Base-by-base conservation (phyloP, 371 early-diverging fungal species). In the Caulochytrium protostelioides region DNA sequence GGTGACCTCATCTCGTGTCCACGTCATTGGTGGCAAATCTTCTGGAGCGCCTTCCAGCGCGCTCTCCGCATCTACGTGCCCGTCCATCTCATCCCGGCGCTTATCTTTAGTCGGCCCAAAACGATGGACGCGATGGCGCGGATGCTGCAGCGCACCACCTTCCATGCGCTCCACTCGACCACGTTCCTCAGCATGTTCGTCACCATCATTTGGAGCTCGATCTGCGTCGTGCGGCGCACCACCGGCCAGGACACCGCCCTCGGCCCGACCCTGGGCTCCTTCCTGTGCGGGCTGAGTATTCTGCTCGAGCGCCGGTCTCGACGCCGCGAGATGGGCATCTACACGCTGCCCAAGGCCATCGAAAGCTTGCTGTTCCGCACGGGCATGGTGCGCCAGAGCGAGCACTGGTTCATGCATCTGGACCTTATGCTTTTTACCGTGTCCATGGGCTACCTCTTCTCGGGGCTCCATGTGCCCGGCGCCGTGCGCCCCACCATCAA, bases 251-350 rank as follows among this genome's bases (percentile, higher is more conserved):
- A 72, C 39, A 34, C 59, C 31, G 50, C 57, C 15, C 36, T 57
- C 27, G 65, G 61, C 1, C 71, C 70, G 3, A 31, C 63, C 13
- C 30, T 74, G 1, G 73, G 71, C 4, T 52, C 59, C 9, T 56
- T 65, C 42, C 39, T 70, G 23, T 71, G 66, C 35, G 73, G 73
- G 0, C 47, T 70, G 19, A 62, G 68, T 0, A 42, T 74, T 2
- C 42, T 72, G 28, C 48, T 72, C 10, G 73, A 74, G 37, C 62
- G 58, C 24, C 55, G 52, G 25, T 59, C 57, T 30, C 54, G 75
- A 14, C 51, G 75, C 7, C 59, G 68, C 8, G 73, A 74, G 43
- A 68, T 74, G 65, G 65, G 65, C 0, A 38, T 74, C 3, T 72
- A 70, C 23, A 28, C 29, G 12, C n/a, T 42, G 1, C 47, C 47